Conservation (phyloP, 352 stramenopile genomes). For the Phytophthora vignae region DNA sequence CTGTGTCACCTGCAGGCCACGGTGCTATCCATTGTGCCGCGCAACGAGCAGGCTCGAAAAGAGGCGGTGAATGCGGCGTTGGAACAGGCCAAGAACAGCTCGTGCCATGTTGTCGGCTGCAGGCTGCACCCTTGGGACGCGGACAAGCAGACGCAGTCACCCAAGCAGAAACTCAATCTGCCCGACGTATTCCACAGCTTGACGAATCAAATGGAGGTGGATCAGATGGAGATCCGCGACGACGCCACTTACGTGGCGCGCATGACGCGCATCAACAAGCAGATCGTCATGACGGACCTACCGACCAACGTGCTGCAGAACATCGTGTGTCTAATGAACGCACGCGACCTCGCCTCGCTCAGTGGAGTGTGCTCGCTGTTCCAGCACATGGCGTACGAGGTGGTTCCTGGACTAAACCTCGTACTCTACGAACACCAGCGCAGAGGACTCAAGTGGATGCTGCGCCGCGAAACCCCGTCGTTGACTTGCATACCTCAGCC, state of each 20-base stretch:
- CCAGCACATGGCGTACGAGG: constrained; percentile 85
- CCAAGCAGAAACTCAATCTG: constrained; percentile 52
- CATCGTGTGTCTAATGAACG: constrained; percentile 68
- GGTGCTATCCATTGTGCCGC: constrained; percentile 44
- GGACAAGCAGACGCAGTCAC: neutral
- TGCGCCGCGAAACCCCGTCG: constrained; percentile 68
- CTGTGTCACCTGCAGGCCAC: constrained; percentile 63
- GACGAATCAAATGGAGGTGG: constrained; percentile 58
- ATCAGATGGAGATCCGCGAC: constrained; percentile 77
- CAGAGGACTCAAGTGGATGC: constrained; percentile 81
- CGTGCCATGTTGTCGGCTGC: constrained; percentile 76
- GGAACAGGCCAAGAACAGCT: constrained; percentile 47
- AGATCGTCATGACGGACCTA: constrained; percentile 72
- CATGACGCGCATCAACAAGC: constrained; percentile 43
- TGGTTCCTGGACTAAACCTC: constrained; percentile 78
- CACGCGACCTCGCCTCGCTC: constrained; percentile 64
- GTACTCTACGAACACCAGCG: constrained; percentile 80
- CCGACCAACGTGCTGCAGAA: constrained; percentile 63
- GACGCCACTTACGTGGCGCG: constrained; percentile 66
- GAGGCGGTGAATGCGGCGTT: constrained; percentile 29
- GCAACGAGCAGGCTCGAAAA: constrained; percentile 21
- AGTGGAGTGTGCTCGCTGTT: constrained; percentile 77
- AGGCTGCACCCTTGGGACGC: constrained; percentile 49
- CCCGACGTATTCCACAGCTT: constrained; percentile 77
- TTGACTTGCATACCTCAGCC: constrained; percentile 38